These are phyloP conservation scores for Kernera saxatilis DNA, from an alignment of 345 rosid genomes.

Conservation along the genomic window DNA sequence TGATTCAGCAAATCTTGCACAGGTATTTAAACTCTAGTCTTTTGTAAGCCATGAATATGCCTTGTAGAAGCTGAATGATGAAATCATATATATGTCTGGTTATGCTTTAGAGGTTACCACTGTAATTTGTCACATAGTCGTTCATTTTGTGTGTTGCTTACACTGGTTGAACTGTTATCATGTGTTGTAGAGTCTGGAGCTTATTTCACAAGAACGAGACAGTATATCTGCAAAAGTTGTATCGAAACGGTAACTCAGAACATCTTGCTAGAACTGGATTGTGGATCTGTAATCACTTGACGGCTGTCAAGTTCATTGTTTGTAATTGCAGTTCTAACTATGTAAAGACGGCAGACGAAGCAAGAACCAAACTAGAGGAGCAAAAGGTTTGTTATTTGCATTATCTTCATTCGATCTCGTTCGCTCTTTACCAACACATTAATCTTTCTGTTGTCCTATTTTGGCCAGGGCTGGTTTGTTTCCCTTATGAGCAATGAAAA, in stretches of 20 bases:
- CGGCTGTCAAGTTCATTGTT: neutral
- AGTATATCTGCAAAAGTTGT: slow-evolving; percentile 43
- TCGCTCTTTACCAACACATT: neutral
- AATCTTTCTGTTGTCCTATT: neutral
- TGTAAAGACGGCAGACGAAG: slow-evolving; percentile 41
- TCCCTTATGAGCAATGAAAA: slow-evolving; percentile 14
- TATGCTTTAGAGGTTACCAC: neutral
- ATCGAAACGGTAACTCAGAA: slow-evolving; percentile 50
- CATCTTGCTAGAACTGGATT: slow-evolving; percentile 7
- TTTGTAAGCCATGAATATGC: neutral
- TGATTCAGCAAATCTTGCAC: slow-evolving; percentile 54
- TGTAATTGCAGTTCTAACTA: slow-evolving; percentile 44
- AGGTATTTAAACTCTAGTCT: slow-evolving; percentile 35
- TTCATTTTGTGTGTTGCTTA: neutral
- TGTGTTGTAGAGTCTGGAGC: slow-evolving; percentile 49
- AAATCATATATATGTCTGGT: neutral
- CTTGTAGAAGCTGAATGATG: neutral
- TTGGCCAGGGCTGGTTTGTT: slow-evolving; percentile 53
- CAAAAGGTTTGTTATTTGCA: slow-evolving; percentile 45
- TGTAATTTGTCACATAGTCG: neutral
- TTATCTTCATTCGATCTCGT: neutral
- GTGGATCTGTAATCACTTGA: neutral
- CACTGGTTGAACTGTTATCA: neutral
- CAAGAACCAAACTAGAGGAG: slow-evolving; percentile 41
- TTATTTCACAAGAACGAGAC: slow-evolving; percentile 52